Percentiles rank a stretch among this genome's conserved stretches.
phyloP scores from a whole-genome alignment of 2,329 filamentous ascomycete genomes.

The Colletotrichum scovillei region DNA sequence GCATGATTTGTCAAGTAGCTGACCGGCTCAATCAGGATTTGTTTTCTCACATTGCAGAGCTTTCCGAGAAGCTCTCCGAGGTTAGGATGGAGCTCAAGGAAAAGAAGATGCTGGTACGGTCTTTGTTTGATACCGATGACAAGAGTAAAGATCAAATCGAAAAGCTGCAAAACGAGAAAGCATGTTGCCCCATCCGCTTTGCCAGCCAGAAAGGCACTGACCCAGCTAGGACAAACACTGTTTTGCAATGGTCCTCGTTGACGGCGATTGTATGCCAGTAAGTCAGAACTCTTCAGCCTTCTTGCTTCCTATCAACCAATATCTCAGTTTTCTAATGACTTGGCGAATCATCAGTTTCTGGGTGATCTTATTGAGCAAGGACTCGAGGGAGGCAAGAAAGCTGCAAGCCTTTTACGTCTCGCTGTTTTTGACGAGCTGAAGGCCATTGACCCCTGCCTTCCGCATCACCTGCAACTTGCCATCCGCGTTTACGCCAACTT shows the following conservation, averaged over 20 bases:
- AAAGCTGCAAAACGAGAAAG: constrained; percentile 2
- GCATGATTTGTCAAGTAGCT: too few relatives aligned
- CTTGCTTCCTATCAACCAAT: too few relatives aligned
- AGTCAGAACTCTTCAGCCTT: not conserved
- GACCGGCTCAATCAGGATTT: not conserved
- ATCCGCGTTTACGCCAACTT: constrained; percentile 53
- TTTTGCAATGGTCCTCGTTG: constrained; percentile 50
- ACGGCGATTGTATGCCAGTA: constrained; percentile 53
- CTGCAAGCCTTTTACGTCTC: constrained; percentile 41
- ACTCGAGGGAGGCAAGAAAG: constrained; percentile 44
- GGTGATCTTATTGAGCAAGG: constrained; percentile 45
- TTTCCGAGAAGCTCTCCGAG: not conserved
- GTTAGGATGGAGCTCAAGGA: not conserved
- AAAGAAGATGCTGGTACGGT: not conserved
- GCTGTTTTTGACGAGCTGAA: constrained; percentile 41
- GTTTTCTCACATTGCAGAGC: not conserved
- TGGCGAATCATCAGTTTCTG: constrained; percentile 42
- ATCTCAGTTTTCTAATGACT: not conserved
- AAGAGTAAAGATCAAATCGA: not conserved
- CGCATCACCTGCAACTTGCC: constrained; percentile 42
- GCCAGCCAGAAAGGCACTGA: not conserved
- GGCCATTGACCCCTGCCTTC: constrained; percentile 21
- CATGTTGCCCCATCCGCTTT: not conserved
- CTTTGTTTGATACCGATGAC: not conserved
- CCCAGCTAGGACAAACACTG: constrained; percentile 36